A percentile compares a stretch with the other conserved stretches of the same genome.
These are phyloP conservation scores for Castanea crenata DNA, from an alignment of 306 rosid genomes.

Conservation along the genomic window DNA sequence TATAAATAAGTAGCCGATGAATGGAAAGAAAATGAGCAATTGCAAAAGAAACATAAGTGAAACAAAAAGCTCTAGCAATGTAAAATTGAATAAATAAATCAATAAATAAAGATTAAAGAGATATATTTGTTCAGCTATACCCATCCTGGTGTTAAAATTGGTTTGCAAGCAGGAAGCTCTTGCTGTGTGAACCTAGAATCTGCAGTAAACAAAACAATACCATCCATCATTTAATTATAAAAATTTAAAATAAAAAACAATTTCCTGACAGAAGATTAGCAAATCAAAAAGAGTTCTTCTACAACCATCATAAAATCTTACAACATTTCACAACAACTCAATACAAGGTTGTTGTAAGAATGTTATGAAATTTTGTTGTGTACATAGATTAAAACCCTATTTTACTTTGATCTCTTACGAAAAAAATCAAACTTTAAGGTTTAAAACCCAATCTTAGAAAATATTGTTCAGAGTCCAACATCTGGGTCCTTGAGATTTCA, in stretches of 20 bases:
- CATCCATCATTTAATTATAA: not conserved
- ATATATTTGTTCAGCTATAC: constrained; percentile 33
- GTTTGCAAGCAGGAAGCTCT: constrained; percentile 95
- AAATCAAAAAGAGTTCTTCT: no score
- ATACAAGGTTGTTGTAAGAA: not conserved
- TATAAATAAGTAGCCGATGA: not conserved
- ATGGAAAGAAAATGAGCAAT: not conserved
- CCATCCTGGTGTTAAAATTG: constrained; percentile 87
- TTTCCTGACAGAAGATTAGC: no score
- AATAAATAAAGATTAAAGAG: not conserved
- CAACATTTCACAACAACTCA: no score
- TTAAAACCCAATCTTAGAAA: not conserved
- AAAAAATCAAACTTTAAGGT: not conserved
- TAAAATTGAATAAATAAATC: not conserved
- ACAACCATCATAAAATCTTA: no score
- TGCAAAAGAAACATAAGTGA: not conserved
- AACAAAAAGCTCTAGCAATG: not conserved
- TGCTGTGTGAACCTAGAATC: constrained; percentile 87
- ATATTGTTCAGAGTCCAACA: no score
- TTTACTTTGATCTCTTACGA: not conserved
- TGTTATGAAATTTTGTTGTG: no score
- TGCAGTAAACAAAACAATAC: constrained; percentile 26
- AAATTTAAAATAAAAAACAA: not conserved
- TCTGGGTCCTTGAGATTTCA: no score
- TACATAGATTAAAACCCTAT: not conserved